Base-by-base conservation (phyloP, 495 filamentous ascomycete species). In the Staphylotrichum longicolle region DNA sequence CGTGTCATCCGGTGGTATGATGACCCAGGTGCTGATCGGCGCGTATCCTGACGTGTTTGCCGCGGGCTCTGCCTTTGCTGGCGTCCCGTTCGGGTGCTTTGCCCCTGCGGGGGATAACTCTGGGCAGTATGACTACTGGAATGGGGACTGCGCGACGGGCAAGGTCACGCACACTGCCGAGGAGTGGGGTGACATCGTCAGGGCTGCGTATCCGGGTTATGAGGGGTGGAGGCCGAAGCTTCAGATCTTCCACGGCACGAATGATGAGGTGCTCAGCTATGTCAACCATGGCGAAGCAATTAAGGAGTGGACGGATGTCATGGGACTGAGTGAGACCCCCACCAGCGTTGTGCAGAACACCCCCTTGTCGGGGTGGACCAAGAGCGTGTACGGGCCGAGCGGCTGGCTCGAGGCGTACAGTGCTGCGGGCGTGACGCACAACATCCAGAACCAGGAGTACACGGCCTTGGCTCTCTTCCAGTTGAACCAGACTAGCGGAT, bases 41-140 rank as follows among this genome's bases (percentile, higher is more conserved):
- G 73, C 81, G 0, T 85, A 86, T 66, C 84, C 82, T 8, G 78
- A 84, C 33, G 65, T 86, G 37, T 86, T 86, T 67, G 75, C 77
- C 1, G 84, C 83, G 0, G 83, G 76, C 5, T 75, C 77, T 15
- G 78, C 74, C 46, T 85, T 82, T 72, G 77, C 81, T 0, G 84
- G 84, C 40, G 77, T 82, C 3, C 74, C 82, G 4, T 79, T 78
- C 48, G 82, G 79, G 12, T 85, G 84, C 70, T 83, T 80, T 67
- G 71, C 77, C 20, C 62, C 37, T 32, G 51, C 72, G 10, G 67
- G 64, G 58, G 73, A 75, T 14, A 76, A 73, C 30, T 64, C 70
- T 4, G 76, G 74, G 7, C 68, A 68, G 50, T 75, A 73, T 53
- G 76, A 67, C 35, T 69, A 65, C 68, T 60, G 75, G 76, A 81